These are phyloP conservation scores for Beauveria asiatica DNA, from an alignment of 2,329 filamentous ascomycete genomes.

Conservation along the genomic window DNA sequence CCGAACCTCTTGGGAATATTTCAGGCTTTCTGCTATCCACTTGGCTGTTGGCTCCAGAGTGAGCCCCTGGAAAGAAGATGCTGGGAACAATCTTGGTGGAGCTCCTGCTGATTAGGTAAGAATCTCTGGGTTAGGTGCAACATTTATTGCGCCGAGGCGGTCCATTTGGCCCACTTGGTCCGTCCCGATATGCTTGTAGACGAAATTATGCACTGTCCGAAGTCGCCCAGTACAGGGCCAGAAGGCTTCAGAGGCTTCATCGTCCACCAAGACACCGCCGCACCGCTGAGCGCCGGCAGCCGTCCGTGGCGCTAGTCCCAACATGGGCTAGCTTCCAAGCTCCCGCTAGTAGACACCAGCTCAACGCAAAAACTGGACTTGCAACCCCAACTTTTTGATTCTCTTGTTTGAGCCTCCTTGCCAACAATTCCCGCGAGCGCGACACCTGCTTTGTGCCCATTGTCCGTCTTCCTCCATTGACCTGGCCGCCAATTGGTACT, in stretches of 20 bases:
- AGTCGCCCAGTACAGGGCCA: background rate
- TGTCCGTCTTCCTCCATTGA: background rate
- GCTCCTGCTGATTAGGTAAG: constrained; percentile 3
- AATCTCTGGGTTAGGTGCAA: constrained; percentile 9
- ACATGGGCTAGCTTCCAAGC: constrained; percentile 6
- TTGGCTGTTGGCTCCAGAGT: background rate
- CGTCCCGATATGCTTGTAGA: constrained; percentile 8
- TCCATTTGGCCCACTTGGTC: background rate
- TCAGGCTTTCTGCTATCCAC: too few relatives aligned
- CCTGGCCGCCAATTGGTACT: constrained; percentile 8
- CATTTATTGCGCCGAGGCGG: background rate
- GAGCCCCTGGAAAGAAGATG: background rate
- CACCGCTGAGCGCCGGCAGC: constrained; percentile 11
- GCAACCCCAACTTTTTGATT: constrained; percentile 12
- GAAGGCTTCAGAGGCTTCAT: background rate
- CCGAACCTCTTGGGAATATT: too few relatives aligned
- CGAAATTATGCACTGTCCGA: constrained; percentile 9
- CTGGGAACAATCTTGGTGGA: background rate
- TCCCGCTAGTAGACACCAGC: constrained; percentile 10
- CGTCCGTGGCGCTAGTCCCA: constrained; percentile 10
- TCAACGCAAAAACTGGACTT: constrained; percentile 14
- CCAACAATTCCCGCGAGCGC: constrained; percentile 12
- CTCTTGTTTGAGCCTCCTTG: constrained; percentile 8
- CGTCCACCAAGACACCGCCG: background rate
- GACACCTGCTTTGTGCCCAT: constrained; percentile 6